A percentile compares a stretch with the other conserved stretches of the same genome.
Evolutionary conservation across 495 filamentous ascomycete genomes (phyloP).

Genomic region (Entonaema liquescens): DNA sequence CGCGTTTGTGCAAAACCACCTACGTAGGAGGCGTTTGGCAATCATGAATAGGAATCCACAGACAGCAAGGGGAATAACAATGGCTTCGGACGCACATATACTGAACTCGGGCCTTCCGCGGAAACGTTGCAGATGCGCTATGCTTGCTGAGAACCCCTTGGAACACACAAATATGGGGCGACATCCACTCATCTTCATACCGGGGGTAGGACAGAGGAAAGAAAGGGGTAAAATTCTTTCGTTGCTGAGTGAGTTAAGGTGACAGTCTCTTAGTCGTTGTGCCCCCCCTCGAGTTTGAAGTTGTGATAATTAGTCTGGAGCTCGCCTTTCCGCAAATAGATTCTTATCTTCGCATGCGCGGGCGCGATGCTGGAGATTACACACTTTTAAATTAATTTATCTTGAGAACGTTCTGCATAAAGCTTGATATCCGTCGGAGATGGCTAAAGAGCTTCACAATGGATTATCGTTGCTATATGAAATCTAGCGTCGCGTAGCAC

Average conservation of each 20-base stretch:
- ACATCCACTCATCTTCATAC: background rate
- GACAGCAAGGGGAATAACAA: background rate
- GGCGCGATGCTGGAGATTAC: slow-evolving; percentile 6
- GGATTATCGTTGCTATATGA: slow-evolving; percentile 22
- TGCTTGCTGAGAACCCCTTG: slow-evolving; percentile 3
- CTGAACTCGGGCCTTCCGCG: background rate
- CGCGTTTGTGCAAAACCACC: background rate
- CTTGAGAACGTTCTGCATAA: slow-evolving; percentile 16
- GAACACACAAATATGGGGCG: background rate
- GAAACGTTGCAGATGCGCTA: background rate
- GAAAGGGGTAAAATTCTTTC: background rate
- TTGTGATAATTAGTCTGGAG: background rate
- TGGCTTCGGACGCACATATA: background rate
- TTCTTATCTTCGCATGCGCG: slow-evolving; percentile 25
- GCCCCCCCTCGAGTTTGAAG: background rate
- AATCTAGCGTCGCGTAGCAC: background rate
- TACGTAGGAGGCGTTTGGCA: background rate
- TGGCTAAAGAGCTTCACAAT: slow-evolving; percentile 32
- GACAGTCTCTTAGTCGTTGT: background rate
- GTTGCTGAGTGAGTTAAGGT: background rate
- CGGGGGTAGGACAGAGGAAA: background rate
- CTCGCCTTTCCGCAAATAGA: background rate
- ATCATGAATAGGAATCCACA: background rate
- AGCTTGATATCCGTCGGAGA: slow-evolving; percentile 21
- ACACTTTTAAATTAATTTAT: slow-evolving; percentile 21